phyloP scores from a whole-genome alignment of 75 land plant species.

The Pinus taeda region DNA sequence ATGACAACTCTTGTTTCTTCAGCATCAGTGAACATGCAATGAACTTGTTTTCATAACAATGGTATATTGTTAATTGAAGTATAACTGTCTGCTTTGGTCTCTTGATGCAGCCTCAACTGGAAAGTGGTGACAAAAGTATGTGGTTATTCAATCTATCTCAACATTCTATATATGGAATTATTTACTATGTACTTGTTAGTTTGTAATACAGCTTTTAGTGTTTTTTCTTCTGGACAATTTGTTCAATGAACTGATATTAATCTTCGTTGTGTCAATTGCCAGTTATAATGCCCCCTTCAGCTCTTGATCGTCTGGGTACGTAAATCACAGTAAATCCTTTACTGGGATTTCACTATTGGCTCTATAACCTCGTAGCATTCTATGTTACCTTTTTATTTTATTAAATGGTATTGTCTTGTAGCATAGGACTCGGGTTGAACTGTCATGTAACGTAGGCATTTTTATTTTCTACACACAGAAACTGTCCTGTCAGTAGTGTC shows the following conservation, averaged over 20 bases:
- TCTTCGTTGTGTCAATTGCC: slow-evolving; percentile 13
- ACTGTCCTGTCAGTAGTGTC: too few species aligned
- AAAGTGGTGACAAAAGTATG: slow-evolving; percentile 89
- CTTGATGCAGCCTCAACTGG: slow-evolving; percentile 74
- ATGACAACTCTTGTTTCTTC: too few species aligned
- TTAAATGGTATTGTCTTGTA: background rate
- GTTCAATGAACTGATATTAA: background rate
- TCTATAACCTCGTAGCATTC: background rate
- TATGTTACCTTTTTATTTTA: background rate
- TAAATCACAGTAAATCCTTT: background rate
- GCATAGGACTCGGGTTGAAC: background rate
- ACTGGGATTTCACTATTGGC: background rate
- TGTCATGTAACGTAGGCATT: too few species aligned
- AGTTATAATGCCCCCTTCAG: slow-evolving; percentile 97
- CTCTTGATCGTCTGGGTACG: slow-evolving; percentile 82
- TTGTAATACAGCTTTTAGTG: background rate
- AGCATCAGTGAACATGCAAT: too few species aligned
- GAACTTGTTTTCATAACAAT: too few species aligned
- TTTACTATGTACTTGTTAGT: background rate
- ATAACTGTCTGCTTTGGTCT: slow-evolving; percentile 8
- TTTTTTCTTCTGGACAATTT: background rate
- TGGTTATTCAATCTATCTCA: background rate
- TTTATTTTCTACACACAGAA: too few species aligned
- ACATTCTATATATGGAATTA: background rate
- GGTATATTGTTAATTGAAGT: too few species aligned